Base-by-base conservation (phyloP, 2,329 filamentous ascomycete species). In the Phaeosphaeria sp. region DNA sequence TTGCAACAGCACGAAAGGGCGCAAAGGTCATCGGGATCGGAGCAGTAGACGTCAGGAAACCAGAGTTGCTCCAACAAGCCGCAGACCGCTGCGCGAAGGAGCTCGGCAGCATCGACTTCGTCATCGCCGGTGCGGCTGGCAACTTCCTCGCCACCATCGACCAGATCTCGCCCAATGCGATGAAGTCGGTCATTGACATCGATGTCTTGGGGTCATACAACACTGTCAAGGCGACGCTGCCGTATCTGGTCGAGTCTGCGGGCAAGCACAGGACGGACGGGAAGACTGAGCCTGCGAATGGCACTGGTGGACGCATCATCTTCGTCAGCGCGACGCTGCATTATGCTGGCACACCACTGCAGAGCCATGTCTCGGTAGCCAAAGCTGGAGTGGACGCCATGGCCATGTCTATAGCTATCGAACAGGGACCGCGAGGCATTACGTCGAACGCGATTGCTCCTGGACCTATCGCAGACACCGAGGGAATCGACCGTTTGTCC, bases 121-220 rank as follows among this genome's bases (percentile, higher is more conserved):
- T 96, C 56, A 96, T 97, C 74, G 94, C 94, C 20, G 95, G 95
- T 50, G 95, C 95, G 15, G 95, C 95, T 18, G 95, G 95, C 57
- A 99, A 99, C 78, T 99, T 98, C 78, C 84, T 99, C 21, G 90
- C 92, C 0, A 91, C 94, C 4, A 89, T 98, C 59, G 86, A 89
- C 42, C 89, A 89, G 61, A 86, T 98, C 49, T 92, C 88, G 42
- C 80, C 91, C 57, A 98, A 98, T 74, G 95, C 92, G 3, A 96
- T 99, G 87, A 96, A 93, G 78, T 84, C 91, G 0, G 95, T 99
- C 64, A 94, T 98, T 70, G 95, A 98, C 60, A 99, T 99, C 72
- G 95, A 98, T 75, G 90, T 97, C 2, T 78, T 98, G 36, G 95
- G 95, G 30, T 96, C 91, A 17, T 99, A 91, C 81, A 96, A 98